phyloP scores from a whole-genome alignment of 140 eudicot genomes.

The Ambrosia hybrid region DNA sequence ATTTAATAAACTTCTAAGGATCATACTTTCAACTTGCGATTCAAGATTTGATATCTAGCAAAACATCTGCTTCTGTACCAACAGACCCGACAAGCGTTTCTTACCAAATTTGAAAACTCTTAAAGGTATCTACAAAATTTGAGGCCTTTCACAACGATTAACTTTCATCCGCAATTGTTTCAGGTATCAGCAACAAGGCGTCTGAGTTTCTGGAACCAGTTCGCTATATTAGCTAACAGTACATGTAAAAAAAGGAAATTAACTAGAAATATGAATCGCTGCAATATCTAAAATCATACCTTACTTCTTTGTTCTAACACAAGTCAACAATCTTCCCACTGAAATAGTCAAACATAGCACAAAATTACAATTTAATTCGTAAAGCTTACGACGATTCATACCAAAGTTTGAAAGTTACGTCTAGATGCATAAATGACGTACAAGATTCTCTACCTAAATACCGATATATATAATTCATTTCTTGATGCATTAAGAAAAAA shows the following conservation, averaged over 20 bases:
- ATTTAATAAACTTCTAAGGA: neutral
- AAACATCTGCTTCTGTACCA: slow-evolving; percentile 6
- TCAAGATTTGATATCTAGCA: slow-evolving; percentile 22
- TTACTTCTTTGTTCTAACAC: slow-evolving; percentile 1
- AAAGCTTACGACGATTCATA: neutral
- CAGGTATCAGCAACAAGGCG: slow-evolving; percentile 17
- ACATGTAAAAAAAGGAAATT: neutral
- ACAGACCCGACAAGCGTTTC: slow-evolving; percentile 27
- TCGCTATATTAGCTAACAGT: neutral
- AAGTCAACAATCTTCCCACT: slow-evolving; percentile 46
- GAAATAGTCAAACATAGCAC: slow-evolving; percentile 23
- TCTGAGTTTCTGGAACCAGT: slow-evolving; percentile 19
- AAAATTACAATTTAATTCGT: neutral
- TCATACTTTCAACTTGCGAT: slow-evolving; percentile 10
- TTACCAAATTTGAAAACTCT: slow-evolving; percentile 29
- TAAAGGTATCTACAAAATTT: slow-evolving; percentile 36
- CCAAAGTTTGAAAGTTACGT: neutral
- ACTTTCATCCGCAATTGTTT: slow-evolving; percentile 22
- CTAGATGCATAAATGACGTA: neutral
- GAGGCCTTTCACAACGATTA: slow-evolving; percentile 17
- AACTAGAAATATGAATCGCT: neutral
- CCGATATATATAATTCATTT: neutral
- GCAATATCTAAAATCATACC: slow-evolving; percentile 25
- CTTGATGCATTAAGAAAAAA: neutral
- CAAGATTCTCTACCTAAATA: neutral